Conservation (phyloP, 306 rosid genomes). For the Trifolium repens region DNA sequence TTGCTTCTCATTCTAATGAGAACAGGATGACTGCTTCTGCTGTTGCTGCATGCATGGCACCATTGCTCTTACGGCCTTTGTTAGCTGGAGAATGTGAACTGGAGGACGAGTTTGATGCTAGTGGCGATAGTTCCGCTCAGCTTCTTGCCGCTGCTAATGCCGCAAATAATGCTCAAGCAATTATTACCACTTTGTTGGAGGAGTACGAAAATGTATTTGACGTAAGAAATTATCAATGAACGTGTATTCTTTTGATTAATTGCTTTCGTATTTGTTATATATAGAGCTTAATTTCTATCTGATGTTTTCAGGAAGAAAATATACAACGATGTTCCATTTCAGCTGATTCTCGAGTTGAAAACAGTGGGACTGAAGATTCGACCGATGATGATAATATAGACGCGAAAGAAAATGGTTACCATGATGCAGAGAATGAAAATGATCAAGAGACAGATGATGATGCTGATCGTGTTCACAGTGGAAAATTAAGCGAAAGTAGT, state of each 20-base stretch:
- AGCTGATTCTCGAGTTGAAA: slow-evolving; percentile 90
- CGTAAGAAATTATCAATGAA: slow-evolving; percentile 56
- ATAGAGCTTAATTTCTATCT: slow-evolving; percentile 26
- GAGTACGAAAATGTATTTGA: slow-evolving; percentile 90
- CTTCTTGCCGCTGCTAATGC: slow-evolving; percentile 99
- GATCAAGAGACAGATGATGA: slow-evolving; percentile 95
- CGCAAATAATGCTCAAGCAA: slow-evolving; percentile 95
- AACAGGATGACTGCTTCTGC: slow-evolving; percentile 98
- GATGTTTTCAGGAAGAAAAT: slow-evolving; percentile 84
- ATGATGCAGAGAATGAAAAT: slow-evolving; percentile 93
- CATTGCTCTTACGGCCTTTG: slow-evolving; percentile 92
- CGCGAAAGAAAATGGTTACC: slow-evolving; percentile 88
- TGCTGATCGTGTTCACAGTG: slow-evolving; percentile 84
- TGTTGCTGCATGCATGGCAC: slow-evolving; percentile 99
- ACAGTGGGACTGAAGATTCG: slow-evolving; percentile 89
- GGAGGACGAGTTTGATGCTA: slow-evolving; percentile 90
- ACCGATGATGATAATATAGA: slow-evolving; percentile 83
- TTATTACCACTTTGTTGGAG: slow-evolving; percentile 89
- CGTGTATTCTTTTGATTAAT: slow-evolving; percentile 11
- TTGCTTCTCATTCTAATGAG: slow-evolving; percentile 82
- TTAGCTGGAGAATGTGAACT: slow-evolving; percentile 97
- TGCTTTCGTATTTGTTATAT: slow-evolving; percentile 35
- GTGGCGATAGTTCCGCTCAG: slow-evolving; percentile 93
- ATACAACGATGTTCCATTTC: slow-evolving; percentile 92
- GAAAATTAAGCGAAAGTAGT: slow-evolving; percentile 96